Evolutionary conservation across 129 eudicot species (phyloP).

Genomic region (Saposhnikovia divaricata): DNA sequence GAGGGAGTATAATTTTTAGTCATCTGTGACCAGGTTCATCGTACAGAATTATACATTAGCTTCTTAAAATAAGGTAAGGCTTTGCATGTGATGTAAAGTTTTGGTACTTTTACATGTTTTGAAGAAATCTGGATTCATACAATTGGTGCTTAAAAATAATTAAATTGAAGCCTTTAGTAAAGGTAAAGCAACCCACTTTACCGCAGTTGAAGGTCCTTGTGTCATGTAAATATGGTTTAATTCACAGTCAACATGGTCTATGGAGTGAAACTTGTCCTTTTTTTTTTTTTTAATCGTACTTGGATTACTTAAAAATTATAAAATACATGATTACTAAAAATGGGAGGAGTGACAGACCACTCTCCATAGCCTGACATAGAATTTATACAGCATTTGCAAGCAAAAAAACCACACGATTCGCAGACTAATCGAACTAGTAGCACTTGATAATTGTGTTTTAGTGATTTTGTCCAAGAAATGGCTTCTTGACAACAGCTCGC

Average conservation of each 20-base stretch:
- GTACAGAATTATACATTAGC: neutral
- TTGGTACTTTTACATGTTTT: neutral
- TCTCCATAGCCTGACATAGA: too few species aligned
- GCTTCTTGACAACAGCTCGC: too few species aligned
- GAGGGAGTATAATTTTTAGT: neutral
- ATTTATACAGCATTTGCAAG: too few species aligned
- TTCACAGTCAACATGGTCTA: conserved; percentile 1
- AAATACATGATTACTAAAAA: too few species aligned
- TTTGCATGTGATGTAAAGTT: neutral
- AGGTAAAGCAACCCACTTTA: neutral
- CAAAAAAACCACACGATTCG: too few species aligned
- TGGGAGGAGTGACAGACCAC: too few species aligned
- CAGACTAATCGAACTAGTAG: too few species aligned
- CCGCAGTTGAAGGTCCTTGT: neutral
- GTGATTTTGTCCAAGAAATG: too few species aligned
- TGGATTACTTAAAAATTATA: too few species aligned
- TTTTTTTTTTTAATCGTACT: too few species aligned
- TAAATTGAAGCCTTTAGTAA: neutral
- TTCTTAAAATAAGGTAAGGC: neutral
- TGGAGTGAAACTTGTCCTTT: neutral
- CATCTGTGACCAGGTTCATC: neutral
- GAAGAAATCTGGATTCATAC: neutral
- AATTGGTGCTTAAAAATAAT: neutral
- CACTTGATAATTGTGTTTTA: too few species aligned
- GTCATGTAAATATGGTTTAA: neutral